phyloP scores from a whole-genome alignment of 768 basidiomycete genomes.

The Chalciporus chontae region DNA sequence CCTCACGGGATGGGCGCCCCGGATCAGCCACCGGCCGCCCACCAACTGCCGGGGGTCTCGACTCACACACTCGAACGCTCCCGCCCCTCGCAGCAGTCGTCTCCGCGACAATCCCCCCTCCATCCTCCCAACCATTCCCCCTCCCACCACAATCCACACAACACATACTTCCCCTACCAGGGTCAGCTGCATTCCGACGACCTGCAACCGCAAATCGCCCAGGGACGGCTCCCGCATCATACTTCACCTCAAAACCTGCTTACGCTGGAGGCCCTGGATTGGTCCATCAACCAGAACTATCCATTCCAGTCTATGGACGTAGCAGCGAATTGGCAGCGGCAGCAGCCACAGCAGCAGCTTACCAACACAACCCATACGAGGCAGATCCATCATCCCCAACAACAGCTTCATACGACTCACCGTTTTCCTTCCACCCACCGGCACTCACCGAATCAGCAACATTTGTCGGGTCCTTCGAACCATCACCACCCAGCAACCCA shows the following conservation, averaged over 20 bases:
- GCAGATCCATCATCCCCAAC: constrained; percentile 30
- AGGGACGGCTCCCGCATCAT: constrained; percentile 68
- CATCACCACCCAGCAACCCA: constrained; percentile 40
- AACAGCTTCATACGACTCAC: constrained; percentile 49
- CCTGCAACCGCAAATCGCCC: constrained; percentile 62
- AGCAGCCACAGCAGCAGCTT: constrained; percentile 29
- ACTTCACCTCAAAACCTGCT: constrained; percentile 48
- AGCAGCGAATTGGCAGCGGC: constrained; percentile 36
- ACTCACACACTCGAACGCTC: constrained; percentile 49
- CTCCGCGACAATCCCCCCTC: constrained; percentile 61
- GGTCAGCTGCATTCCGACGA: constrained; percentile 50
- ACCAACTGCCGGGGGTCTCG: constrained; percentile 48
- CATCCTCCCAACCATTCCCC: constrained; percentile 39
- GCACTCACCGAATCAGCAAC: constrained; percentile 38
- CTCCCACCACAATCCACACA: constrained; percentile 41
- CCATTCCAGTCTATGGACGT: constrained; percentile 40
- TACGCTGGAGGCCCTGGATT: constrained; percentile 50
- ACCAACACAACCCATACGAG: constrained; percentile 27
- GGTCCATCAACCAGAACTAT: constrained; percentile 45
- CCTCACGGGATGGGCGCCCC: constrained; percentile 40
- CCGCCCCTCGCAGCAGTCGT: constrained; percentile 74
- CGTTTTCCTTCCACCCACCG: constrained; percentile 79
- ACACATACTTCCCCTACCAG: constrained; percentile 56
- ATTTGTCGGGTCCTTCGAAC: constrained; percentile 30
- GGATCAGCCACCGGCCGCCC: constrained; percentile 50